Base-by-base conservation (phyloP, 805 yeast genomes). In the Candida mattraensis region DNA sequence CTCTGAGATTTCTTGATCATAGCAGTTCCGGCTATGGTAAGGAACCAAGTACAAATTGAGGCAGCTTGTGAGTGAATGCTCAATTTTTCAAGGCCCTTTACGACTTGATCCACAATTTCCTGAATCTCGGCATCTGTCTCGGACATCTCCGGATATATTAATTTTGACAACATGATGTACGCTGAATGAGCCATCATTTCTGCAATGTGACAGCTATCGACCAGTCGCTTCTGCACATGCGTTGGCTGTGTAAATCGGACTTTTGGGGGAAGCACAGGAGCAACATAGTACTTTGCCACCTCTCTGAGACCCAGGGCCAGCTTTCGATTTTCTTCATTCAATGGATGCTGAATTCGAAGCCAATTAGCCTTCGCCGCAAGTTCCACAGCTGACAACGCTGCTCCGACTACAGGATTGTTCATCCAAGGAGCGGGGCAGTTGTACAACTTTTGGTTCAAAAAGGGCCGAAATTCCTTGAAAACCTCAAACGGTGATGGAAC, bases 401-500 rank as follows among this genome's bases (percentile, higher is more conserved):
- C 61, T 3, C 71, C 71, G 39, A 63, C 46, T 5, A 66, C 61
- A 0, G 71, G 70, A 33, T 65, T 61, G 35, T 63, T 66, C 63
- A 64, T 58, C 68, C 68, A 66, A 24, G 56, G 56, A 10, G 41
- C 44, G 2, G 53, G 52, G 19, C 50, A 40, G 4, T 52, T 48
- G 43, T 60, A 64, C 3, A 69, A 33, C 15, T 69, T 69, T 4
- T 57, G 51, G 17, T 51, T 53, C 22, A 69, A 44, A 9, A 51
- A 33, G 11, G 58, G 55, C 51, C 54, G 14, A 42, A 50, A 33
- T 48, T 56, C 61, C 15, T 44, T 48, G 37, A 64, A 69, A 17
- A 67, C 58, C 4, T 48, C 54, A 42, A 63, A 69, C 2, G 76
- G 76, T 5, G 66, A 61, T 1, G 70, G 72, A 13, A 67, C 39